Evolutionary conservation across 176 grass and related monocot genomes (phyloP), one percentile per base, ranked within the genome.

Genomic region (Paspalum vaginatum): DNA sequence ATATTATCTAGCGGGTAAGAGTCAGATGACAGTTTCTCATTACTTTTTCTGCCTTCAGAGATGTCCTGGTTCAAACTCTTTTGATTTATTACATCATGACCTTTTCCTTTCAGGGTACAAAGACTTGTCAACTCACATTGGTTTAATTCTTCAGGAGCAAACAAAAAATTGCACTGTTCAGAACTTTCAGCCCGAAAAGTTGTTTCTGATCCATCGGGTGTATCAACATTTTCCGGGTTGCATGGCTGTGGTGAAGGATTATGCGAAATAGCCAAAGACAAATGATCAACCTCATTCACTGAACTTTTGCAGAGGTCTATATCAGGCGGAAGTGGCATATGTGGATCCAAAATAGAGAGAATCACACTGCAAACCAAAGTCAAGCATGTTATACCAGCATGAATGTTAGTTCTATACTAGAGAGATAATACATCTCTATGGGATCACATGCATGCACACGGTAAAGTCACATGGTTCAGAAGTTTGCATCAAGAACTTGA

Each of bases 311-410:
- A 92, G 51, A 91, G 80, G 70, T 98, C 95, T 68, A 98, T 71
- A 15, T 87, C 89, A 70, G 74, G 86, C 55, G 92, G 95, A 78
- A 98, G 87, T 84, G 87, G 85, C 72, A 92, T 84, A 46, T 98
- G 85, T 20, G 92, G 90, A 85, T 89, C 92, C 89, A 98, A 85
- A 60, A 92, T 86, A 77, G 92, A 89, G 65, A 98, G 92, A 87
- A 98, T 83, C 17, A 90, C 85, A 92, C 95, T 98, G 85, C 82
- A 25, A 84, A 75, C 62, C 57, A 9, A 75, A 87, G 80, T 76
- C 47, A 81, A 41, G 74, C 63, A 47, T 69, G 64, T 84, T 71
- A 79, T 68, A 67, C 25, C 77, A 75, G 69, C 24, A 84, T 46
- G 63, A 13, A 79, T 20, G 22, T 37, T 51, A 54, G 26, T 10